Percentiles rank a stretch among this genome's conserved stretches.
Conservation (phyloP, 345 rosid species). For the Hibiscus mutabilis region DNA sequence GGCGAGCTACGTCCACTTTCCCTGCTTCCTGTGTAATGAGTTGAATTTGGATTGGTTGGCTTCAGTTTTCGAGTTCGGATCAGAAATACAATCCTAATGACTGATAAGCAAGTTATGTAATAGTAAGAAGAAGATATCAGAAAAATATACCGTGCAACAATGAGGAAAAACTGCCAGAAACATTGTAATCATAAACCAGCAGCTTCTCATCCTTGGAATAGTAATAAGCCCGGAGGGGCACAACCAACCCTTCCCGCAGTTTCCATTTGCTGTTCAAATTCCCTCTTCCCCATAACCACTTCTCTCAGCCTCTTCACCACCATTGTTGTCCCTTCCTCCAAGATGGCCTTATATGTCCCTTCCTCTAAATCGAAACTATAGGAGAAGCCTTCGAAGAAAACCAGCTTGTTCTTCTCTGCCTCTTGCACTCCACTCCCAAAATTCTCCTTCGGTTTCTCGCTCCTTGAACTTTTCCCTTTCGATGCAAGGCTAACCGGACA, state of each 20-base stretch:
- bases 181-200: constrained; percentile 65
- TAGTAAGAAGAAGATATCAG: background rate
- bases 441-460: constrained; percentile 62
- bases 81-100: too few relatives aligned
- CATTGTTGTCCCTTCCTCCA: constrained; percentile 82
- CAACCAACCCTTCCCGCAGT: constrained; percentile 55
- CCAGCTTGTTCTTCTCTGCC: constrained; percentile 93
- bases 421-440: constrained; percentile 94
- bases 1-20: constrained; percentile 28
- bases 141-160: background rate
- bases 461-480: constrained; percentile 48
- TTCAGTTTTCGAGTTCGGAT: too few relatives aligned
- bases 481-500: constrained; percentile 24
- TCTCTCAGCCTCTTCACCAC: constrained; percentile 90
- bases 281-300: constrained; percentile 66
- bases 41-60: too few relatives aligned
- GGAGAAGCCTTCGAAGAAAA: constrained; percentile 80
- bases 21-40: constrained; percentile 34
- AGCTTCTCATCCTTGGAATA: constrained; percentile 91
- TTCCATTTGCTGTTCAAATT: constrained; percentile 95
- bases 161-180: constrained; percentile 17
- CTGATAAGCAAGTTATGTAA: too few relatives aligned
- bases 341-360: constrained; percentile 88
- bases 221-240: constrained; percentile 90
- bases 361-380: constrained; percentile 84